A percentile compares a stretch with the other conserved stretches of the same genome.
These are phyloP conservation scores for Claviceps pazoutovae DNA, from an alignment of 2,329 filamentous ascomycete species.

Conservation along the genomic window DNA sequence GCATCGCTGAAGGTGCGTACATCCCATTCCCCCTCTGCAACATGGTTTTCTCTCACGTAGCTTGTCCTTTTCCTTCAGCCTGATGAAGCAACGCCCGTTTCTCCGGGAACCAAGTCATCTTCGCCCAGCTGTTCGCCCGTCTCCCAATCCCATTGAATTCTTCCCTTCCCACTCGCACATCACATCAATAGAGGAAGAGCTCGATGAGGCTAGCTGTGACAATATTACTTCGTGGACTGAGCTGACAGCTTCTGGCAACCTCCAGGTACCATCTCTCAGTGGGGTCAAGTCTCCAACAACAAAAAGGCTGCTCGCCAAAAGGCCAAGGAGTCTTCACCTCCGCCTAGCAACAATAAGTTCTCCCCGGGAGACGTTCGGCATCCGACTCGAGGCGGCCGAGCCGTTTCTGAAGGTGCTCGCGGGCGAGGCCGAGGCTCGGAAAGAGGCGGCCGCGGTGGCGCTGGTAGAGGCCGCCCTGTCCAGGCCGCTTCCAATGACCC, in stretches of 20 bases:
- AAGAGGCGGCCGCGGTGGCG: constrained; percentile 39
- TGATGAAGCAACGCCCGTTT: neutral
- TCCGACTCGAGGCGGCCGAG: constrained; percentile 46
- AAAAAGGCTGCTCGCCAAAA: constrained; percentile 67
- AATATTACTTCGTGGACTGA: neutral
- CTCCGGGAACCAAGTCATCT: neutral
- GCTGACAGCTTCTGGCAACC: constrained; percentile 8
- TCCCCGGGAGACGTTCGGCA: constrained; percentile 26
- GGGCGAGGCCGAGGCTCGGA: constrained; percentile 50
- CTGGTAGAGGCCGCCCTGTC: constrained; percentile 48
- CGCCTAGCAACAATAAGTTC: constrained; percentile 34
- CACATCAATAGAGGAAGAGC: too few species aligned
- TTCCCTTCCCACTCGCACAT: too few species aligned
- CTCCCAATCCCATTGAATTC: too few species aligned
- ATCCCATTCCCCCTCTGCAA: constrained; percentile 9
- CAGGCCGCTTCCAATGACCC: constrained; percentile 46
- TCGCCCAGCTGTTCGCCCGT: too few species aligned
- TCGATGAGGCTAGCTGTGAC: too few species aligned
- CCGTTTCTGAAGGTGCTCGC: constrained; percentile 46
- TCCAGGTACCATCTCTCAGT: constrained; percentile 65
- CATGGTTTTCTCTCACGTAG: neutral
- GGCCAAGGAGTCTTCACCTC: constrained; percentile 46
- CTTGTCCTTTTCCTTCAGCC: neutral
- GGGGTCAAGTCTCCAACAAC: constrained; percentile 70
- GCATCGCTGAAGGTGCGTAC: constrained; percentile 60